Conservation (phyloP, 2,329 filamentous ascomycete species). For the Rhinocladiella mackenziei region DNA sequence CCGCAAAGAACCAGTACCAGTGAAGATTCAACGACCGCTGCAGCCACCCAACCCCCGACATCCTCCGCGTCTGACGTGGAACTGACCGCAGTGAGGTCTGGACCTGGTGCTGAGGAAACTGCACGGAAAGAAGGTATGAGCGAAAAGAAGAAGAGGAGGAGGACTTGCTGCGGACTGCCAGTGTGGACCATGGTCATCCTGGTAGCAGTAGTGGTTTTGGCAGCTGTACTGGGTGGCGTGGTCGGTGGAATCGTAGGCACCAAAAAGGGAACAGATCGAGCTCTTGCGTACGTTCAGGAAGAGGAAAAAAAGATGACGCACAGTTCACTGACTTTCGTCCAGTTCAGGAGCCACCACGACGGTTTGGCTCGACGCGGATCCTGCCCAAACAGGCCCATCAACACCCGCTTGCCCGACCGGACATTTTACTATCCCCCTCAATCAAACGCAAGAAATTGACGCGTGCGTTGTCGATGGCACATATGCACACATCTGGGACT, state of each 20-base stretch:
- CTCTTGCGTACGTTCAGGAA: constrained; percentile 24
- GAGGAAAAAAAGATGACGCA: not conserved
- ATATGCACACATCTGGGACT: constrained; percentile 51
- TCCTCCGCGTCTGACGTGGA: constrained; percentile 24
- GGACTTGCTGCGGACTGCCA: constrained; percentile 48
- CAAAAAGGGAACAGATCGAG: constrained; percentile 30
- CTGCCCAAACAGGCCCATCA: constrained; percentile 46
- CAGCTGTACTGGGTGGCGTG: constrained; percentile 50
- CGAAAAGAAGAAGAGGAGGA: constrained; percentile 40
- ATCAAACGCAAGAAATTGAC: constrained; percentile 44
- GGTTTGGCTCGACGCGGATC: constrained; percentile 49
- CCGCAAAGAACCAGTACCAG: constrained; percentile 2
- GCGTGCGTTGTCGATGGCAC: constrained; percentile 47
- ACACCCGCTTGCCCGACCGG: constrained; percentile 45
- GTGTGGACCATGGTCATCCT: constrained; percentile 50
- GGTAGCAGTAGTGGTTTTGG: constrained; percentile 45
- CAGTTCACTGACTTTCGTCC: constrained; percentile 6
- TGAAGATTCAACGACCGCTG: constrained; percentile 10
- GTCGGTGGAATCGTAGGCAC: constrained; percentile 53
- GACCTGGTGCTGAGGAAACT: constrained; percentile 26
- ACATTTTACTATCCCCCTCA: constrained; percentile 46
- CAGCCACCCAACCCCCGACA: constrained; percentile 8
- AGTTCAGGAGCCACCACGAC: constrained; percentile 43
- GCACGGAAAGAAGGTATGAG: constrained; percentile 40
- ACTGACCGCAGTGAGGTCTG: constrained; percentile 25